Evolutionary conservation across 1,139 yeast genomes (phyloP).

Genomic region (Geotrichum candidum): DNA sequence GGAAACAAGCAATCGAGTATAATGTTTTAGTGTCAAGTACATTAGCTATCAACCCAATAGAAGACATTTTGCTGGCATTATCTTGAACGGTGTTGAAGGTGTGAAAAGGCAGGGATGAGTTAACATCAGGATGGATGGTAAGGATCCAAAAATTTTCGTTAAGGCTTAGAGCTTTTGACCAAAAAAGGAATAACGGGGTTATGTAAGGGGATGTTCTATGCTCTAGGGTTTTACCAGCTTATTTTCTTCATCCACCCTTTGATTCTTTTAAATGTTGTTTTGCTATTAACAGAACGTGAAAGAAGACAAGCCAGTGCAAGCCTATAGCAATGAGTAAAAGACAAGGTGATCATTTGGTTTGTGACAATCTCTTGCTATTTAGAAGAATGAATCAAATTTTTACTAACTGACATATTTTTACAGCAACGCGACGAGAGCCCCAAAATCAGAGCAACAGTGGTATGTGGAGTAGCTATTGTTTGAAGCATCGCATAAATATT

Average conservation of each 20-base stretch:
- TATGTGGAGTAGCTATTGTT: background rate
- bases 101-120: background rate
- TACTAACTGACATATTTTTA: background rate
- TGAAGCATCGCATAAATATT: background rate
- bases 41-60: slow-evolving; percentile 9
- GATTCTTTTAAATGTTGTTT: background rate
- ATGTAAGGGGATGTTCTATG: background rate
- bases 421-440: background rate
- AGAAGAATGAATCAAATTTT: background rate
- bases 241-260: background rate
- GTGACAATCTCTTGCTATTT: background rate
- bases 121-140: background rate
- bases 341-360: background rate
- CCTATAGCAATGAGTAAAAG: background rate
- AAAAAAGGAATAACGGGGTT: background rate
- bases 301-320: background rate
- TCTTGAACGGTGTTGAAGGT: background rate
- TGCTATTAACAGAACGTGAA: background rate
- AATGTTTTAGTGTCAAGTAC: slow-evolving; percentile 10
- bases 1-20: slow-evolving; percentile 11
- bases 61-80: slow-evolving; percentile 8
- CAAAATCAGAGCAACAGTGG: background rate
- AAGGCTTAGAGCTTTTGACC: background rate
- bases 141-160: background rate
- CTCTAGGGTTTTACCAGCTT: background rate